Conservation (phyloP, 2,329 filamentous ascomycete genomes). For the Phyllosticta citrichinensis region DNA sequence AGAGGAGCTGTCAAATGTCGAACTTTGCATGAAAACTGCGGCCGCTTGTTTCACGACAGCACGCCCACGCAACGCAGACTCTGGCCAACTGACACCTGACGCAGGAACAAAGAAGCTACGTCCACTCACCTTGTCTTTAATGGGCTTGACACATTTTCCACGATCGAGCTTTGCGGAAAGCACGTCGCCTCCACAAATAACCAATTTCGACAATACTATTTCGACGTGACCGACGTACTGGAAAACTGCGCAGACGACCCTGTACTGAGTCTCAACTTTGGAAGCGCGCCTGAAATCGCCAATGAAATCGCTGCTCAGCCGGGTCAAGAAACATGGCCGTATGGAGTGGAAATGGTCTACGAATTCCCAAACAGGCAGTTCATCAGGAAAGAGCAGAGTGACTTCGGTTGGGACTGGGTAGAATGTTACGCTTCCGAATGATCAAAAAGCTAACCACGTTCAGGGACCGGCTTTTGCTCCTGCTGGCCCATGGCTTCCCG, state of each 20-base stretch:
- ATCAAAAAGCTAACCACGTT: neutral
- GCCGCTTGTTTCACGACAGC: neutral
- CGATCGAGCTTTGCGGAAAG: constrained; percentile 45
- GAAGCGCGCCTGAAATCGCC: constrained; percentile 45
- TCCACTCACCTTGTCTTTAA: constrained; percentile 50
- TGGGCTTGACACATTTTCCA: constrained; percentile 52
- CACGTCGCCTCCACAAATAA: constrained; percentile 49
- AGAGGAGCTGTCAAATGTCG: too few species aligned
- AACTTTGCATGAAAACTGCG: too few species aligned
- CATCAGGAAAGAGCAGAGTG: constrained; percentile 51
- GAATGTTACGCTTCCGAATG: neutral
- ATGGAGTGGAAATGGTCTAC: constrained; percentile 37
- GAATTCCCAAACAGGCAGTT: constrained; percentile 47
- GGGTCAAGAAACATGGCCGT: constrained; percentile 42
- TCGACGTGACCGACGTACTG: constrained; percentile 43
- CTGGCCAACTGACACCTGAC: neutral
- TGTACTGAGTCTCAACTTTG: constrained; percentile 44
- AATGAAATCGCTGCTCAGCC: constrained; percentile 42
- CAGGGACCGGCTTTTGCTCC: constrained; percentile 50
- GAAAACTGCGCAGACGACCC: constrained; percentile 29
- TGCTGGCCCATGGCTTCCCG: constrained; percentile 53
- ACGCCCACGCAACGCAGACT: neutral
- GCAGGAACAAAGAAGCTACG: constrained; percentile 20
- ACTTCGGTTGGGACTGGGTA: constrained; percentile 51
- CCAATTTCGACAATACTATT: constrained; percentile 53